phyloP scores from a whole-genome alignment of 2,329 filamentous ascomycete genomes.

The Penicillium olsonii region DNA sequence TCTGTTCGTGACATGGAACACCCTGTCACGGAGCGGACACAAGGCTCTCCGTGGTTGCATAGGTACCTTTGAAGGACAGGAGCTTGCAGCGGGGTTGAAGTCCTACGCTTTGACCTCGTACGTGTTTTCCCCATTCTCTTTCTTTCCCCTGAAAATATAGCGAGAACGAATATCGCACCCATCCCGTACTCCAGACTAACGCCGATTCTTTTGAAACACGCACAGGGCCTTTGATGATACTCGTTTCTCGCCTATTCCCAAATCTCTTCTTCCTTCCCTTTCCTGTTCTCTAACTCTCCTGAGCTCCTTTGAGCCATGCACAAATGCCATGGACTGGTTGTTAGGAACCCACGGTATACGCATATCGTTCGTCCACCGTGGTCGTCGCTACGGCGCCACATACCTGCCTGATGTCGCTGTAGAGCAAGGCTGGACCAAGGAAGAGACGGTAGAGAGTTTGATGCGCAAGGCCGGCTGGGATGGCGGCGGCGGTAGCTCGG shows the following conservation, averaged over 20 bases:
- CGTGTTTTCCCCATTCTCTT: conserved; percentile 29
- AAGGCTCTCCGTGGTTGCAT: conserved; percentile 88
- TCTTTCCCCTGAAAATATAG: too few relatives aligned
- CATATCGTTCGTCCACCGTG: conserved; percentile 77
- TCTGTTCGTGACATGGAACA: conserved; percentile 96
- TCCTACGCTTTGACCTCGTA: conserved; percentile 81
- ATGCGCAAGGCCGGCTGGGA: conserved; percentile 95
- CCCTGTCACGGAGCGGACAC: conserved; percentile 59
- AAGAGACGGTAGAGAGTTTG: conserved; percentile 84
- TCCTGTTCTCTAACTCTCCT: conserved; percentile 74
- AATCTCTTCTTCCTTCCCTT: conserved; percentile 48
- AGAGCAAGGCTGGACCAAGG: conserved; percentile 94
- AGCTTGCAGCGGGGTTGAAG: conserved; percentile 70
- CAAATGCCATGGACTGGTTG: conserved; percentile 77
- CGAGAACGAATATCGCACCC: background rate
- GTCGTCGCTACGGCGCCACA: conserved; percentile 75
- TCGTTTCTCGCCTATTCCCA: conserved; percentile 61
- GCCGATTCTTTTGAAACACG: conserved; percentile 1
- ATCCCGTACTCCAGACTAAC: background rate
- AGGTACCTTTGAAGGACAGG: conserved; percentile 82
- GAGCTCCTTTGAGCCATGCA: conserved; percentile 77
- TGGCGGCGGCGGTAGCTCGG: conserved; percentile 52
- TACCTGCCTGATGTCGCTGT: conserved; percentile 89
- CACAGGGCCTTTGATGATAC: conserved; percentile 65
- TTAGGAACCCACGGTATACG: conserved; percentile 84